Evolutionary conservation across 768 basidiomycete genomes (phyloP).

Genomic region (Collybia mongolica): DNA sequence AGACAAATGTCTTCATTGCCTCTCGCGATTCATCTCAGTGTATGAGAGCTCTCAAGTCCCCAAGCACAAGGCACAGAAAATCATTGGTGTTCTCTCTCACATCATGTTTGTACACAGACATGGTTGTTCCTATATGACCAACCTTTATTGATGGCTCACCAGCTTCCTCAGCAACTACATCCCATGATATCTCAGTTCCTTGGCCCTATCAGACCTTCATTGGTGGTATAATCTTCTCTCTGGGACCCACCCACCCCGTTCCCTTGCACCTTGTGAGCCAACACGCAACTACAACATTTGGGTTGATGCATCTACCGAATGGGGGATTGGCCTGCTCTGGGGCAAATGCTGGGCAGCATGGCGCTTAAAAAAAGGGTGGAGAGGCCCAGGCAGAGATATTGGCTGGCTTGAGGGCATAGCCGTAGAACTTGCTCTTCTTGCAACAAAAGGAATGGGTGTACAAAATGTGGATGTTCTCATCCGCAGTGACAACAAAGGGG

Average conservation of each 20-base stretch:
- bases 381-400: constrained; percentile 8
- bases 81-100: constrained; percentile 19
- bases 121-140: constrained; percentile 6
- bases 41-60: neutral
- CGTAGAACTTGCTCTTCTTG: constrained; percentile 7
- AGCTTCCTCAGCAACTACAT: constrained; percentile 1
- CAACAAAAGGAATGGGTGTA: constrained; percentile 2
- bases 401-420: constrained; percentile 2
- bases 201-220: constrained; percentile 6
- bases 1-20: constrained; percentile 16
- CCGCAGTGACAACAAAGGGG: constrained; percentile 22
- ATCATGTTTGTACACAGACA: constrained; percentile 21
- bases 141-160: constrained; percentile 6
- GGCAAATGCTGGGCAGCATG: constrained; percentile 11
- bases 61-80: constrained; percentile 6
- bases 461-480: constrained; percentile 12
- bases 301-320: constrained; percentile 28
- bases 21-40: constrained; percentile 8
- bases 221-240: constrained; percentile 4
- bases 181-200: constrained; percentile 3
- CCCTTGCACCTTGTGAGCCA: constrained; percentile 10
- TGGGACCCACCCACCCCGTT: constrained; percentile 1
- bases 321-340: constrained; percentile 17
- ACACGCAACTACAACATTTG: constrained; percentile 20
- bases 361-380: constrained; percentile 7